These are phyloP conservation scores for Avena sativa DNA, from an alignment of 176 grass and related monocot species.

Conservation along the genomic window DNA sequence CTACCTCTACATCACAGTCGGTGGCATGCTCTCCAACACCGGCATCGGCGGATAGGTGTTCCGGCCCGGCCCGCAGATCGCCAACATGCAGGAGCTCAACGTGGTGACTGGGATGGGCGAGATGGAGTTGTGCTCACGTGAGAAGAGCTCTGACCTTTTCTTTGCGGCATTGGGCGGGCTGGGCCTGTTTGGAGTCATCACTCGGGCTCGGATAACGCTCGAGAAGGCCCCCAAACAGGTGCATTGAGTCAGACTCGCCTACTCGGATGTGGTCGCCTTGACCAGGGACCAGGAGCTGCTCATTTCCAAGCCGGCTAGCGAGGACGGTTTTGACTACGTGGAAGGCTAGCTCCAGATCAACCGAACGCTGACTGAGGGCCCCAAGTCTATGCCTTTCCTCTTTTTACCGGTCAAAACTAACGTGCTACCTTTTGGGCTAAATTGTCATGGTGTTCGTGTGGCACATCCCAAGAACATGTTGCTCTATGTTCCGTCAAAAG, in stretches of 20 bases:
- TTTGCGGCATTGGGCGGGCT: constrained; percentile 59
- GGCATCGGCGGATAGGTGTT: constrained; percentile 74
- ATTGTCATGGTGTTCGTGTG: no score
- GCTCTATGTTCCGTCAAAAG: neutral
- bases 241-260: constrained; percentile 61
- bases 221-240: constrained; percentile 40
- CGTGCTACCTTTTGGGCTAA: no score
- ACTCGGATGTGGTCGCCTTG: constrained; percentile 44
- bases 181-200: constrained; percentile 73
- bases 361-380: neutral
- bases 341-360: constrained; percentile 63
- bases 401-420: no score
- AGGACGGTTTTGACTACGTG: constrained; percentile 1
- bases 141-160: constrained; percentile 61
- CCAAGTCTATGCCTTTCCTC: constrained; percentile 44
- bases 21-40: constrained; percentile 81
- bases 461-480: no score
- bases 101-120: constrained; percentile 71
- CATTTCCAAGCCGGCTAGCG: constrained; percentile 18
- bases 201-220: constrained; percentile 56
- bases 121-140: constrained; percentile 52
- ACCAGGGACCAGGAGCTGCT: constrained; percentile 59
- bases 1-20: constrained; percentile 66
- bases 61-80: constrained; percentile 71
- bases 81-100: constrained; percentile 72